Evolutionary conservation across 148 eudicot genomes (phyloP).

Genomic region (Oxyria digyna): DNA sequence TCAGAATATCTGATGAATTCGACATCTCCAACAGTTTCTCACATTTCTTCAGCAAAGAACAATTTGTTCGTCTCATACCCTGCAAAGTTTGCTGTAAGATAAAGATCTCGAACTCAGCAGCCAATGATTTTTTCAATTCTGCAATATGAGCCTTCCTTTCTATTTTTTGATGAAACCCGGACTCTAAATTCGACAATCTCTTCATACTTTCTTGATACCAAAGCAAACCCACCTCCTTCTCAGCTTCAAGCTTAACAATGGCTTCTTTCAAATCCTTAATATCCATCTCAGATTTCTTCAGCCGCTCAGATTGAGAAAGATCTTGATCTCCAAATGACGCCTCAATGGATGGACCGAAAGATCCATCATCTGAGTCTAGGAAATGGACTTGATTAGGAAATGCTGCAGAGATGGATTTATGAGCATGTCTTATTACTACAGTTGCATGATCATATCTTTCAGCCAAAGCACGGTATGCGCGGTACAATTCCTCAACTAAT

Average conservation of each 20-base stretch:
- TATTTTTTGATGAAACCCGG: slow-evolving; percentile 41
- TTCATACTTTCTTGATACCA: slow-evolving; percentile 53
- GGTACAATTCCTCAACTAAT: slow-evolving; percentile 85
- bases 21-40: no score
- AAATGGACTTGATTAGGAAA: slow-evolving; percentile 66
- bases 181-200: slow-evolving; percentile 52
- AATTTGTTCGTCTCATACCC: slow-evolving; percentile 43
- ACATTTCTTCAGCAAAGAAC: slow-evolving; percentile 45
- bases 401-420: slow-evolving; percentile 62
- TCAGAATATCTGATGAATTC: slow-evolving; percentile 41
- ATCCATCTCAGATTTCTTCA: slow-evolving; percentile 53
- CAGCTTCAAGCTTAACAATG: slow-evolving; percentile 62
- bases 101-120: slow-evolving; percentile 64
- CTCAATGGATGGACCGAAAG: slow-evolving; percentile 30
- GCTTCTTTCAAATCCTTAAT: slow-evolving; percentile 60
- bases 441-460: slow-evolving; percentile 92
- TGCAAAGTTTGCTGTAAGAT: slow-evolving; percentile 39
- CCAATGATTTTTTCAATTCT: slow-evolving; percentile 38
- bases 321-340: slow-evolving; percentile 16
- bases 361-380: slow-evolving; percentile 39
- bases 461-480: slow-evolving; percentile 93
- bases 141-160: no score
- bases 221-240: slow-evolving; percentile 55
- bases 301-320: slow-evolving; percentile 31
- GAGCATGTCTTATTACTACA: slow-evolving; percentile 82